Percentiles rank a stretch among this genome's conserved stretches.
Conservation (phyloP, 225 moss, liverwort and hornwort genomes). For the Pleurozium schreberi region DNA sequence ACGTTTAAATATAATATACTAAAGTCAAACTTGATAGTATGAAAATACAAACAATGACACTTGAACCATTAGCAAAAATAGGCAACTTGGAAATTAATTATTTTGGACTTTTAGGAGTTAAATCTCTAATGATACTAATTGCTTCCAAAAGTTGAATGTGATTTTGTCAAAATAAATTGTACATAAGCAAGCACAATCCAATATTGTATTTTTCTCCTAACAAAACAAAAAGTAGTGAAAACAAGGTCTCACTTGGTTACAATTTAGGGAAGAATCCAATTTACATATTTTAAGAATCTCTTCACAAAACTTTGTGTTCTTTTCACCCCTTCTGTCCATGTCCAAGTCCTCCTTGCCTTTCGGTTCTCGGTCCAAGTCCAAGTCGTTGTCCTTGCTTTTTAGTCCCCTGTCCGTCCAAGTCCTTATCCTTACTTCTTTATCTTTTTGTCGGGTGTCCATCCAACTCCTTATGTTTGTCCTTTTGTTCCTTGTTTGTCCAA, state of each 20-base stretch:
- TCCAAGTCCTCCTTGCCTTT: neutral
- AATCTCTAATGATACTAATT: neutral
- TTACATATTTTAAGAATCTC: neutral
- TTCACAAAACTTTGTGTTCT: neutral
- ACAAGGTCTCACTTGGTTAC: accelerated
- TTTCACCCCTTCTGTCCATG: no score
- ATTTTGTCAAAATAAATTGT: no score
- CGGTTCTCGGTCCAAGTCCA: neutral
- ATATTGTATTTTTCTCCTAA: neutral
- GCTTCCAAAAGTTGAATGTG: neutral
- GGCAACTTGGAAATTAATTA: no score
- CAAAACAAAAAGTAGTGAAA: accelerated
- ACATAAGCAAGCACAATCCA: accelerated
- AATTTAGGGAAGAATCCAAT: accelerated
- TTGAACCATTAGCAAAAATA: neutral
- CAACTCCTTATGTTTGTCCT: accelerated
- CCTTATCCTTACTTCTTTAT: neutral
- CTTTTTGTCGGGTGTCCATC: accelerated
- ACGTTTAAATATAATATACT: no score
- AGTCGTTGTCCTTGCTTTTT: neutral
- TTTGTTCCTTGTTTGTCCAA: accelerated
- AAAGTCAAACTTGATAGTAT: no score
- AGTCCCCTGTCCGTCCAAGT: neutral
- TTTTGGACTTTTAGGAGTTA: neutral
- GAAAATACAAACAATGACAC: neutral